Evolutionary conservation across 108 stramenopile genomes (phyloP), one percentile per base, ranked within the genome.

Genomic region (Skeletonema menzelii): DNA sequence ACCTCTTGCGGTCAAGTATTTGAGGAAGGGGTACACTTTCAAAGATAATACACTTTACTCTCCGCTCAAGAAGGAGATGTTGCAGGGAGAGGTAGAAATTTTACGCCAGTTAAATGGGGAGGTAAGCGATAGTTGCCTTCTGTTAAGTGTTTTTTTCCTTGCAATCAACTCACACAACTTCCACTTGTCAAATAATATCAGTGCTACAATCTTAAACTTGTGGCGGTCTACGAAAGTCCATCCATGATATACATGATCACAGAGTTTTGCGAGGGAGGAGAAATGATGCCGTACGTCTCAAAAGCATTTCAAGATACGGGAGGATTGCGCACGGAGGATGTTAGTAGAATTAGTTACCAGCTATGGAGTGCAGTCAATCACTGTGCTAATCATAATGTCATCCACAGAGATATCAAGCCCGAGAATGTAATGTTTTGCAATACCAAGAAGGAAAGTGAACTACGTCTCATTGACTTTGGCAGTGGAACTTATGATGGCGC

Each of bases 391-490:
- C 84, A 91, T 59, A 63, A 82, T 34, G 88, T 91, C 12, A 83
- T 87, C 59, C 87, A 88, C 56, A 77, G 87, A n/a, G 87, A 88
- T 65, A 86, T 88, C 59, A 91, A 85, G 44, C 76, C 80, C 2
- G 73, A 78, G 46, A 87, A 91, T 37, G 70, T 87, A 63, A 95
- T 95, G 93, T 92, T 95, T 58, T 42, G 67, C 22, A 71, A 65
- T 34, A 61, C 72, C 0, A 38, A 79, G 8, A 78, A 84, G 10
- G 80, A 80, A 22, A 77, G 85, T 42, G 86, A 86, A 12, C 64
- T 95, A 15, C 78, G 89, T 19, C 68, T 95, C 35, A 95, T 95
- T 55, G 93, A 95, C 73, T 95, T 87, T 76, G 93, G 93, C 42
- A 86, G 86, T n/a, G 91, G 91, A 27, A 87, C 84, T 10, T 49